phyloP scores from a whole-genome alignment of 2,329 filamentous ascomycete species.

The Keithomyces neogunnii region DNA sequence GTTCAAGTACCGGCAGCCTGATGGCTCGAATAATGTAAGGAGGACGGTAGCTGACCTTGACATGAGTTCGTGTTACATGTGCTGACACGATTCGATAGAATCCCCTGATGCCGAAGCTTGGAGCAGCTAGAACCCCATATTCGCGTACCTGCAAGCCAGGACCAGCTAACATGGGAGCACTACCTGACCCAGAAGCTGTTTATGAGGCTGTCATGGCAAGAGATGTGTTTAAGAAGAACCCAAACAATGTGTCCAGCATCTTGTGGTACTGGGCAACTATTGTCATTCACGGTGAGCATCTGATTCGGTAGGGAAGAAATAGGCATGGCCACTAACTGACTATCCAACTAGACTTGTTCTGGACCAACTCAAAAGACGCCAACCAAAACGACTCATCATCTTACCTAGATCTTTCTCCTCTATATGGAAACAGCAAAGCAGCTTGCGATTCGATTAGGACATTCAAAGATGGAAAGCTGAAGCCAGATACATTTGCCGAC shows the following conservation, averaged over 20 bases:
- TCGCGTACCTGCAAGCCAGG: conserved; percentile 54
- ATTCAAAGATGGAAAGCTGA: conserved; percentile 62
- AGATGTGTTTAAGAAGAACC: conserved; percentile 45
- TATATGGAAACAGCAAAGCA: conserved; percentile 61
- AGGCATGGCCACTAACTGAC: background rate
- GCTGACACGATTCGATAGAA: conserved; percentile 34
- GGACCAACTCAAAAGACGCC: conserved; percentile 54
- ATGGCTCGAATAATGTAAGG: conserved; percentile 59
- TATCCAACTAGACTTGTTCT: conserved; percentile 50
- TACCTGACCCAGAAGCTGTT: conserved; percentile 57
- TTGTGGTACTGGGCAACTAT: conserved; percentile 68
- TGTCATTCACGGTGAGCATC: conserved; percentile 55
- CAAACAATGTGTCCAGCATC: conserved; percentile 64
- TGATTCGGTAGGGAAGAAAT: rapidly evolving
- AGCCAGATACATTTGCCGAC: conserved; percentile 65
- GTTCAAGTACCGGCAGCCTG: conserved; percentile 57
- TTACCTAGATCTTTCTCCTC: conserved; percentile 62
- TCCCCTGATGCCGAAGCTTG: conserved; percentile 54
- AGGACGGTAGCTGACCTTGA: background rate
- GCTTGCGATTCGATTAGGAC: conserved; percentile 61
- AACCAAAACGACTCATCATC: conserved; percentile 59
- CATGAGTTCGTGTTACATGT: background rate
- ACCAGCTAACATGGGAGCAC: conserved; percentile 49
- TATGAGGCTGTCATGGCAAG: conserved; percentile 54
- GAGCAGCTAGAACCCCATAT: conserved; percentile 59